These are phyloP conservation scores for Sabuloglossum arenarium DNA, from an alignment of 495 filamentous ascomycete genomes.

Conservation along the genomic window DNA sequence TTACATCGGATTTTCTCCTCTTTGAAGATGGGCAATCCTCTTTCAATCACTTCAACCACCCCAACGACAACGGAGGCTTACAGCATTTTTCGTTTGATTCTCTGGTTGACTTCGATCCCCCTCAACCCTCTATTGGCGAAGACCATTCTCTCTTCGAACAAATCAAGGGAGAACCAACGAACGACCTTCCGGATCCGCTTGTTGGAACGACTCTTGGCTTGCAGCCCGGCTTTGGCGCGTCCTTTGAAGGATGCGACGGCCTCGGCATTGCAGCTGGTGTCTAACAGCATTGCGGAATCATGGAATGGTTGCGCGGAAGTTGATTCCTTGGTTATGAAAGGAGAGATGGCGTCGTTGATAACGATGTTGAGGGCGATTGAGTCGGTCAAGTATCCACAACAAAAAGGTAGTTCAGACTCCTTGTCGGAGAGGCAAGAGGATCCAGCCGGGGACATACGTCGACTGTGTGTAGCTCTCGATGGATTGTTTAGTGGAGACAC, in stretches of 20 bases:
- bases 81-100: slow-evolving; percentile 63
- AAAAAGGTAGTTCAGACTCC: background rate
- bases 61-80: slow-evolving; percentile 27
- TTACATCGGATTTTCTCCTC: slow-evolving; percentile 52
- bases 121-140: slow-evolving; percentile 20
- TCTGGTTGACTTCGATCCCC: slow-evolving; percentile 63
- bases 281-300: slow-evolving; percentile 10
- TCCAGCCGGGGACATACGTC: background rate
- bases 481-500: background rate
- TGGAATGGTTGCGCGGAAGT: slow-evolving; percentile 1
- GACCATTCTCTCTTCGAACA: slow-evolving; percentile 15
- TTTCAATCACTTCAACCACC: slow-evolving; percentile 31
- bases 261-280: slow-evolving; percentile 49
- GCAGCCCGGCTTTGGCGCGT: slow-evolving; percentile 86
- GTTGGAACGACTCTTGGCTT: slow-evolving; percentile 36
- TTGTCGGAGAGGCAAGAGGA: background rate
- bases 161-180: slow-evolving; percentile 14
- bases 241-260: slow-evolving; percentile 79
- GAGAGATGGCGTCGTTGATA: slow-evolving; percentile 25
- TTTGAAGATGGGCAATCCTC: slow-evolving; percentile 56
- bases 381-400: slow-evolving; percentile 12
- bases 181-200: slow-evolving; percentile 30
- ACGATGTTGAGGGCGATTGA: slow-evolving; percentile 27
- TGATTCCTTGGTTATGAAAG: slow-evolving; percentile 14
- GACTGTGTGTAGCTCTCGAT: background rate